Conservation (phyloP, 352 stramenopile species). For the Phytopythium montanum region DNA sequence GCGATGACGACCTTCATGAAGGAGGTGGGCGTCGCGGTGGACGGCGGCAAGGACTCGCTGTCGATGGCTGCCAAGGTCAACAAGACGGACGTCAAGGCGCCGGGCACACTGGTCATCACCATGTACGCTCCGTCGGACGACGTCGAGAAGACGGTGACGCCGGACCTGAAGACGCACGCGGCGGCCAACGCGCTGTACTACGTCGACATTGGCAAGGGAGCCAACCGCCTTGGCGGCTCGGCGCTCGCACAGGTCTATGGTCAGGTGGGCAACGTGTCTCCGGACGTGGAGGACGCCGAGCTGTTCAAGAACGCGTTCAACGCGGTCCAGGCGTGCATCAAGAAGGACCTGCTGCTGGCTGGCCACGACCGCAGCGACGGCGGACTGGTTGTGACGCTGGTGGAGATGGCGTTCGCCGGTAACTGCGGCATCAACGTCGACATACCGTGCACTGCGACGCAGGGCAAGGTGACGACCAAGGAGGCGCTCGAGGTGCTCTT, state of each 20-base stretch:
- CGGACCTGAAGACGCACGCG: slow-evolving; percentile 93
- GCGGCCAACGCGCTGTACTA: slow-evolving; percentile 89
- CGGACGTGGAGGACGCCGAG: slow-evolving; percentile 92
- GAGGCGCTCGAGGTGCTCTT: slow-evolving; percentile 89
- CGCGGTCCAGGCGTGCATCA: slow-evolving; percentile 91
- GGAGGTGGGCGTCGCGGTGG: slow-evolving; percentile 94
- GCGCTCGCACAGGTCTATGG: slow-evolving; percentile 94
- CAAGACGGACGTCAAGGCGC: slow-evolving; percentile 97
- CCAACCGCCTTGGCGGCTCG: slow-evolving; percentile 93
- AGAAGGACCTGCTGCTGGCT: slow-evolving; percentile 89
- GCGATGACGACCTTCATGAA: slow-evolving; percentile 96
- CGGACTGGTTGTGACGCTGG: slow-evolving; percentile 92
- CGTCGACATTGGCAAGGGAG: slow-evolving; percentile 92
- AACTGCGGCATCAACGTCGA: slow-evolving; percentile 96
- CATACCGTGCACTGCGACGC: slow-evolving; percentile 48
- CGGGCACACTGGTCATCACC: slow-evolving; percentile 96
- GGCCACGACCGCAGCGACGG: slow-evolving; percentile 99
- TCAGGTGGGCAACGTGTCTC: slow-evolving; percentile 78
- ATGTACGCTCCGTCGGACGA: slow-evolving; percentile 97
- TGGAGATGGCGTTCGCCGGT: slow-evolving; percentile 99
- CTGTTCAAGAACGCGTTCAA: slow-evolving; percentile 94
- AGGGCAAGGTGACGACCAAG: slow-evolving; percentile 40
- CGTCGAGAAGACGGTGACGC: slow-evolving; percentile 96
- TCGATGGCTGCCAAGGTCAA: slow-evolving; percentile 97
- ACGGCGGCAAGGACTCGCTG: slow-evolving; percentile 99